Evolutionary conservation across 1,284 basidiomycete species (phyloP), one percentile per base, ranked within the genome.

Genomic region (Agroathelia rolfsii): DNA sequence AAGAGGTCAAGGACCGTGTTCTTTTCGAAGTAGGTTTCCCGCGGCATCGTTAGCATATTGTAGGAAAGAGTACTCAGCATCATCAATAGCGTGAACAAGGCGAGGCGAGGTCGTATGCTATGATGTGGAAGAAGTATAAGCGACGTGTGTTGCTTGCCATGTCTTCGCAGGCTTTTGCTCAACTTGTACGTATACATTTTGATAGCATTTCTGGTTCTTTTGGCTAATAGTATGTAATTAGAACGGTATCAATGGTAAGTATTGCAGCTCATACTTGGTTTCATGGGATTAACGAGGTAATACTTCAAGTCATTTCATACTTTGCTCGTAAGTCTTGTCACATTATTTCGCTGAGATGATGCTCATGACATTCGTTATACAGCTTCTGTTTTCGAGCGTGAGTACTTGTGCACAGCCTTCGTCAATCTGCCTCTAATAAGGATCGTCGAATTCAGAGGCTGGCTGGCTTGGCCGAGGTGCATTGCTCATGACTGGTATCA

Each of bases 381-480:
- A 82, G 81, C 80, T 31, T 69, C 78, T 35, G 84, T 89, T 2
- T 92, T 90, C 47, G 84, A 90, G 70, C 80, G 85, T 85, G 44
- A 37, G 62, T 54, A 5, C 13, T 33, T 14, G 11, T 17, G 20
- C 4, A 9, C 5, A 14, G 6, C n/a, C n/a, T n/a, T 12, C 11
- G 13, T 28, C 15, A 21, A 21, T 13, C 23, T 10, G 28, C 29
- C 13, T 24, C 20, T 39, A 3, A 37, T 23, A 40, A 36, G 37
- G 24, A 24, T 42, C 24, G 31, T 31, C 45, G 50, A 35, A 50
- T 50, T 28, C 61, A 89, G 84, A 85, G 65, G 93, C 93, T 27
- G 94, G 94, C 26, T 98, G 94, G 93, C 72, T 95, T 38, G 94
- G 94, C n/a, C 74, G 93, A 32, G 80, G 96, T 48, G 94, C 94